A percentile compares a stretch with the other conserved stretches of the same genome.
Conservation (phyloP, 108 stramenopile species). For the Nitzschia palea region DNA sequence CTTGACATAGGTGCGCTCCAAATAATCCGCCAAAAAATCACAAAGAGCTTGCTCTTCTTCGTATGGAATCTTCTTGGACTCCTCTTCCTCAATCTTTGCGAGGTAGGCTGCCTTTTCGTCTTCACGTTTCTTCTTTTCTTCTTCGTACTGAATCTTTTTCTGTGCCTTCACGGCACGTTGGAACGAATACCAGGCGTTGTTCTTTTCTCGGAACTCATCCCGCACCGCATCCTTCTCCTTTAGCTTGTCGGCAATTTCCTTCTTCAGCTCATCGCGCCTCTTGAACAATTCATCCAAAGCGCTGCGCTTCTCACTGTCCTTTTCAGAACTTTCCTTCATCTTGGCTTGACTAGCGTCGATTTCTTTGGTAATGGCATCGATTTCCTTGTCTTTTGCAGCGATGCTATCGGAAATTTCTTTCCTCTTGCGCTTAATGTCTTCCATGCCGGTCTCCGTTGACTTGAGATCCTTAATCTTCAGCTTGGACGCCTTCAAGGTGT, state of each 20-base stretch:
- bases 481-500: slow-evolving; percentile 70
- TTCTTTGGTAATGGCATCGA: slow-evolving; percentile 75
- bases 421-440: slow-evolving; percentile 63
- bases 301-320: slow-evolving; percentile 57
- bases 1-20: slow-evolving; percentile 69
- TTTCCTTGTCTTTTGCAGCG: slow-evolving; percentile 84
- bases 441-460: slow-evolving; percentile 67
- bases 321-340: slow-evolving; percentile 61
- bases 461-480: slow-evolving; percentile 67
- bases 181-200: slow-evolving; percentile 86
- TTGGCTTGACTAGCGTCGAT: slow-evolving; percentile 61
- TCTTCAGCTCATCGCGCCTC: slow-evolving; percentile 69
- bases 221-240: slow-evolving; percentile 82
- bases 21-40: slow-evolving; percentile 90
- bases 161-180: slow-evolving; percentile 76
- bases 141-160: slow-evolving; percentile 84
- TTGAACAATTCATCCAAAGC: slow-evolving; percentile 65
- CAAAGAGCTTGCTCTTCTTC: slow-evolving; percentile 96
- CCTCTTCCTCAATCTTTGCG: slow-evolving; percentile 92
- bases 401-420: slow-evolving; percentile 60
- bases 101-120: slow-evolving; percentile 79
- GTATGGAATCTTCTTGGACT: slow-evolving; percentile 93
- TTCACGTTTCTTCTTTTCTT: slow-evolving; percentile 86
- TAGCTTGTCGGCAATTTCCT: slow-evolving; percentile 71
- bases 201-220: slow-evolving; percentile 65